Percentiles rank a stretch among this genome's conserved stretches.
Conservation (phyloP, 2,329 filamentous ascomycete genomes). For the Cladophialophora exuberans region DNA sequence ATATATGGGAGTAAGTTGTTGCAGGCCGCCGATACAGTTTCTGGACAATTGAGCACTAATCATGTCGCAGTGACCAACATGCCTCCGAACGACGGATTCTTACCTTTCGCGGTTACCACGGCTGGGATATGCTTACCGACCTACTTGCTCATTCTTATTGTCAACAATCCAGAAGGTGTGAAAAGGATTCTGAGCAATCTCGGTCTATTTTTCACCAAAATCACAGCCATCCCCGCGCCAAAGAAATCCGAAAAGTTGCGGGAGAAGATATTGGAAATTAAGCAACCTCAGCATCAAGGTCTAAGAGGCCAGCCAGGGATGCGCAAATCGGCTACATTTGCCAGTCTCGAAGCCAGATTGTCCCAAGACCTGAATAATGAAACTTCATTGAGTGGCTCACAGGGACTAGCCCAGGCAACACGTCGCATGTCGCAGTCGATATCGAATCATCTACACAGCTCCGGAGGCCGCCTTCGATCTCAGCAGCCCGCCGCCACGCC, state of each 20-base stretch:
- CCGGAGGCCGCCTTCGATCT: background rate
- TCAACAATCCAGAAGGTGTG: conserved; percentile 38
- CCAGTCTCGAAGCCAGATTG: conserved; percentile 24
- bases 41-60: conserved; percentile 1
- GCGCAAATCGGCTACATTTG: conserved; percentile 20
- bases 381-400: conserved; percentile 16
- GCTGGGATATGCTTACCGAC: conserved; percentile 49
- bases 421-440: conserved; percentile 25
- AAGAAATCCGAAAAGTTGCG: conserved; percentile 24
- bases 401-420: conserved; percentile 20
- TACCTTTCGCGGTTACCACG: conserved; percentile 47
- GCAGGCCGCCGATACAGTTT: background rate
- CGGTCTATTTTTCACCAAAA: conserved; percentile 18
- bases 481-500: background rate
- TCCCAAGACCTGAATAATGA: conserved; percentile 21
- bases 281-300: background rate
- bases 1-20: conserved; percentile 29
- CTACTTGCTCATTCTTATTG: conserved; percentile 50
- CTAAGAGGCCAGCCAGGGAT: conserved; percentile 8
- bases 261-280: conserved; percentile 19
- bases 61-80: conserved; percentile 40
- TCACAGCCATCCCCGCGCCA: conserved; percentile 21
- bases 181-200: conserved; percentile 4
- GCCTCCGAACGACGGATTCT: conserved; percentile 40
- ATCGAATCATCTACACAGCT: conserved; percentile 16